Evolutionary conservation across 768 basidiomycete species (phyloP).

Genomic region (Porpolomopsis calyptriformis): DNA sequence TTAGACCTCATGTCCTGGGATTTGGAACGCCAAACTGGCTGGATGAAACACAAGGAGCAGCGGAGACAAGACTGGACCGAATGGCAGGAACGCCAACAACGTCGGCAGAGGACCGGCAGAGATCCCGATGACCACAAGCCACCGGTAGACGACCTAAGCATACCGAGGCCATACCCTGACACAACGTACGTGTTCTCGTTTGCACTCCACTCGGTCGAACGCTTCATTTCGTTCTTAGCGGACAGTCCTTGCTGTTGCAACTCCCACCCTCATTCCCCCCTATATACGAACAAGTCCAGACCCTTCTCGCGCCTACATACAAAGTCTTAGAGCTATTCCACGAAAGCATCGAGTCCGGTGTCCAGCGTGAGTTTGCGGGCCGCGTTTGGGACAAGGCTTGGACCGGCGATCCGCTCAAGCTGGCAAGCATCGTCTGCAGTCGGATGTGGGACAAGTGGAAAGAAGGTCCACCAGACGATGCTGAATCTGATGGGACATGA

Average conservation of each 20-base stretch:
- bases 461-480: constrained; percentile 25
- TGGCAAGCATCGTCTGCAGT: constrained; percentile 32
- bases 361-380: constrained; percentile 44
- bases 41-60: constrained; percentile 30
- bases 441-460: constrained; percentile 37
- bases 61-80: constrained; percentile 38
- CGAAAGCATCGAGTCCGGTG: constrained; percentile 46
- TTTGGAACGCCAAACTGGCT: constrained; percentile 39
- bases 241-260: constrained; percentile 43
- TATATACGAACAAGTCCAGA: constrained; percentile 40
- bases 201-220: constrained; percentile 2
- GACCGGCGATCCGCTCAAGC: constrained; percentile 47
- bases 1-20: constrained; percentile 48
- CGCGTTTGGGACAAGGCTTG: constrained; percentile 56
- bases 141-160: too few relatives aligned
- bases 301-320: constrained; percentile 47
- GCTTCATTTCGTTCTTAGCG: constrained; percentile 21
- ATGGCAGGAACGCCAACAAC: constrained; percentile 31
- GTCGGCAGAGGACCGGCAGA: constrained; percentile 12
- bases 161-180: constrained; percentile 31
- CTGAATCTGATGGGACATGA: background rate
- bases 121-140: background rate
- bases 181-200: constrained; percentile 22
- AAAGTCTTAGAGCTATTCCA: constrained; percentile 40
- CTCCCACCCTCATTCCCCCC: constrained; percentile 49